Evolutionary conservation across 2,329 filamentous ascomycete species (phyloP), one percentile per base, ranked within the genome.

Genomic region (Epichloe coenophiala): DNA sequence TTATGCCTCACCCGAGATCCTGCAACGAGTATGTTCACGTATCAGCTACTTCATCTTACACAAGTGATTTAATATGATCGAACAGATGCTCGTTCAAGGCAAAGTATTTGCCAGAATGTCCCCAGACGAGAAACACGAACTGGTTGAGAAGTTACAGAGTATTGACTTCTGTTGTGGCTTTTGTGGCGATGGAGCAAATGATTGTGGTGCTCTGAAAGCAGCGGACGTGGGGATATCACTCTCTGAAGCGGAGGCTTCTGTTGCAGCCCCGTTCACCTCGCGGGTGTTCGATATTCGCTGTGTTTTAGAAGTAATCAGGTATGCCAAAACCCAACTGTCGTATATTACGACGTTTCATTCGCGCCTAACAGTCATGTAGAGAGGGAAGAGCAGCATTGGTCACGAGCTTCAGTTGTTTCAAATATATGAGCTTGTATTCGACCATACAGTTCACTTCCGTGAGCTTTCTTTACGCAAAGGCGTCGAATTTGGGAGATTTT

Each of bases 361-460:
- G 33, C 15, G 43, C 41, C 59, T 68, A 55, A 68, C 54, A 17
- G 1, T 15, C 9, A 17, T 38, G 41, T 37, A 83, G 89, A 57
- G 93, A 98, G 72, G 93, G 93, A 19, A 83, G 94, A 55, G 91
- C 91, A 19, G 88, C 94, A 36, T 76, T 98, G 36, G 90, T 97
- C n/a, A 98, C 93, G 12, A 95, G 89, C 67, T 98, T 98, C 71
- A 94, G 88, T 71, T 98, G 93, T 71, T 98, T 98, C 77, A 98
- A 97, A 72, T 98, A 95, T 69, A 98, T 98, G 94, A 94, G 87
- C 60, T 70, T 98, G 57, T 98, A 98, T 72, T 97, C 90, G 2
- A 91, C 93, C n/a, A 98, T 98, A 57, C 93, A 98, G 66, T 98
- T 98, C 71, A 95, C 88, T 7, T 88, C 88, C 1, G 94, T 98